Evolutionary conservation across 2,329 filamentous ascomycete species (phyloP).

Genomic region (Colletotrichum graminicola): DNA sequence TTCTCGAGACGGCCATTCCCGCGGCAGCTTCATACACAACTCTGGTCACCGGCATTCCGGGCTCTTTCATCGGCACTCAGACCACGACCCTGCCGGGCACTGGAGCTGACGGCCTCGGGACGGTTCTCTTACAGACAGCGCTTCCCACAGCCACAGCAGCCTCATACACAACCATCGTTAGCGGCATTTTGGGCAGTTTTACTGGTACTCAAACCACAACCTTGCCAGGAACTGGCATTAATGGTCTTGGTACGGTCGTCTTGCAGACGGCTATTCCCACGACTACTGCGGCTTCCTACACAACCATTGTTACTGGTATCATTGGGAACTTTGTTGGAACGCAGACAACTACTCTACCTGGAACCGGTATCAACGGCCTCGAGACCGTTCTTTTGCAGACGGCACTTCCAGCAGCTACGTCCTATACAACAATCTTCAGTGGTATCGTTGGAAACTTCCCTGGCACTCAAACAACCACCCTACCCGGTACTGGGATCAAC

Average conservation of each 20-base stretch:
- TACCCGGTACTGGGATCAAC: slow-evolving; percentile 1
- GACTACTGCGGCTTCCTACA: slow-evolving; percentile 8
- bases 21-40: slow-evolving; percentile 18
- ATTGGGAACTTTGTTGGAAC: slow-evolving; percentile 28
- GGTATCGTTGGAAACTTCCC: slow-evolving; percentile 20
- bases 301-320: slow-evolving; percentile 13
- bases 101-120: not conserved
- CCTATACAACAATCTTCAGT: slow-evolving; percentile 15
- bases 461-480: slow-evolving; percentile 20
- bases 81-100: not conserved
- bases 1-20: slow-evolving; percentile 10
- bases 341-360: slow-evolving; percentile 13
- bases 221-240: not conserved
- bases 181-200: slow-evolving; percentile 10
- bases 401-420: slow-evolving; percentile 3
- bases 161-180: slow-evolving; percentile 17
- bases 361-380: not conserved
- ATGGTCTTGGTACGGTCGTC: slow-evolving; percentile 19
- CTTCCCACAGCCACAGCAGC: not conserved
- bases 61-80: slow-evolving; percentile 13
- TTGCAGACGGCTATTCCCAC: slow-evolving; percentile 21
- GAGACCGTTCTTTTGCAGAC: slow-evolving; percentile 22
- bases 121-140: slow-evolving; percentile 19
- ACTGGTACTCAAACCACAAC: slow-evolving; percentile 9
- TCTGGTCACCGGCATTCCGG: slow-evolving; percentile 4